phyloP scores from a whole-genome alignment of 768 basidiomycete species.

The Boletus tomentosulus region DNA sequence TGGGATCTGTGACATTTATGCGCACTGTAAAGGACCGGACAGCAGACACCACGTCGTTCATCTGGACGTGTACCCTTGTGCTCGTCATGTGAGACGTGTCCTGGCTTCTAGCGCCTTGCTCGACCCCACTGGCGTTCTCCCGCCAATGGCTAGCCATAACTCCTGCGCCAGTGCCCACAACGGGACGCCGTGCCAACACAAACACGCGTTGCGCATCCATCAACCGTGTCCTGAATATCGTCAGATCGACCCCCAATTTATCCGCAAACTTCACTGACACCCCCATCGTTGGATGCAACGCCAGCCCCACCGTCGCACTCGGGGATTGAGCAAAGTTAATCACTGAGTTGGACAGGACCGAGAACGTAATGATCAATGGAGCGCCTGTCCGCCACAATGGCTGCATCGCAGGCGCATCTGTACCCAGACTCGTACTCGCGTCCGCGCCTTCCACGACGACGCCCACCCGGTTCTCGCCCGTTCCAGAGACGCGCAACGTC shows the following conservation, averaged over 20 bases:
- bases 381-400: constrained; percentile 16
- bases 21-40: constrained; percentile 12
- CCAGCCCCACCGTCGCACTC: constrained; percentile 12
- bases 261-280: constrained; percentile 6
- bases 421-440: neutral
- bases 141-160: constrained; percentile 3
- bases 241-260: constrained; percentile 12
- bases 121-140: neutral
- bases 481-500: constrained; percentile 13
- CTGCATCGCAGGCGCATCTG: neutral
- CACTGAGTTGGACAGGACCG: constrained; percentile 5
- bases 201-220: constrained; percentile 15
- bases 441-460: constrained; percentile 5
- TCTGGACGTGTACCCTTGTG: constrained; percentile 8
- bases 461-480: constrained; percentile 14
- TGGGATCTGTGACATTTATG: constrained; percentile 19
- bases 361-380: constrained; percentile 22
- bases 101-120: neutral
- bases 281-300: constrained; percentile 9
- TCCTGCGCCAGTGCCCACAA: neutral
- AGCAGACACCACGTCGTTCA: constrained; percentile 5
- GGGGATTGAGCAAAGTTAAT: constrained; percentile 9
- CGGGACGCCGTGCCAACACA: constrained; percentile 14
- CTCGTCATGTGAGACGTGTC: neutral
- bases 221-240: constrained; percentile 15